These are phyloP conservation scores for Phytophthora pini DNA, from an alignment of 352 stramenopile species.

Conservation along the genomic window DNA sequence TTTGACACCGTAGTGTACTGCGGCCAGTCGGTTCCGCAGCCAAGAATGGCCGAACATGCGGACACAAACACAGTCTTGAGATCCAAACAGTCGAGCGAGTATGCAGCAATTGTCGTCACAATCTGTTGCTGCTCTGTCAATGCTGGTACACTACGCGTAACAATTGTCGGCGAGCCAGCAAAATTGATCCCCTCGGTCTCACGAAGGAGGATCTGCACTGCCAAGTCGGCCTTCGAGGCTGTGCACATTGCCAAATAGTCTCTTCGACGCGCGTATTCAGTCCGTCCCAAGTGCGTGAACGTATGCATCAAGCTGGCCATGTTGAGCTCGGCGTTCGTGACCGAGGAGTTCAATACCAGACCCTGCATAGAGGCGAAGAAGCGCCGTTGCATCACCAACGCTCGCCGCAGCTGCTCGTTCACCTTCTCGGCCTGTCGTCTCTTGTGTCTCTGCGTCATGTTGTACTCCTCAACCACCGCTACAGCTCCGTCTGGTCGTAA, in stretches of 20 bases:
- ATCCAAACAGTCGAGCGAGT: slow-evolving; percentile 60
- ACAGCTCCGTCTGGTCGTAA: slow-evolving; percentile 28
- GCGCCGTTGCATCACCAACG: slow-evolving; percentile 52
- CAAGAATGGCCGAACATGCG: slow-evolving; percentile 48
- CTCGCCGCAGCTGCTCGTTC: slow-evolving; percentile 58
- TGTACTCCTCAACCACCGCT: slow-evolving; percentile 39
- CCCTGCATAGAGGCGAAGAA: slow-evolving; percentile 53
- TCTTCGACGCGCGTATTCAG: slow-evolving; percentile 40
- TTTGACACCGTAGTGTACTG: slow-evolving; percentile 43
- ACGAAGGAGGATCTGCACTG: slow-evolving; percentile 53
- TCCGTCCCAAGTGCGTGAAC: slow-evolving; percentile 55
- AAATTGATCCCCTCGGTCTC: slow-evolving; percentile 54
- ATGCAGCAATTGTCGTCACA: slow-evolving; percentile 54
- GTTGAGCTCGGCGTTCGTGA: slow-evolving; percentile 48
- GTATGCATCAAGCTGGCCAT: slow-evolving; percentile 62
- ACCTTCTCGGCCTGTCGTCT: slow-evolving; percentile 39
- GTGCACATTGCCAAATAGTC: slow-evolving; percentile 56
- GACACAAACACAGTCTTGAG: slow-evolving; percentile 50
- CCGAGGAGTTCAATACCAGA: slow-evolving; percentile 34
- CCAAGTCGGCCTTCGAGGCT: slow-evolving; percentile 58
- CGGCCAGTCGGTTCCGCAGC: slow-evolving; percentile 52
- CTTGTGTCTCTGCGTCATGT: slow-evolving; percentile 42
- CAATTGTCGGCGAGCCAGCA: slow-evolving; percentile 42
- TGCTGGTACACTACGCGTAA: slow-evolving; percentile 33
- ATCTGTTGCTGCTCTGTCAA: slow-evolving; percentile 39